These are phyloP conservation scores for Lachnellula subtilissima DNA, from an alignment of 2,329 filamentous ascomycete species.

Conservation along the genomic window DNA sequence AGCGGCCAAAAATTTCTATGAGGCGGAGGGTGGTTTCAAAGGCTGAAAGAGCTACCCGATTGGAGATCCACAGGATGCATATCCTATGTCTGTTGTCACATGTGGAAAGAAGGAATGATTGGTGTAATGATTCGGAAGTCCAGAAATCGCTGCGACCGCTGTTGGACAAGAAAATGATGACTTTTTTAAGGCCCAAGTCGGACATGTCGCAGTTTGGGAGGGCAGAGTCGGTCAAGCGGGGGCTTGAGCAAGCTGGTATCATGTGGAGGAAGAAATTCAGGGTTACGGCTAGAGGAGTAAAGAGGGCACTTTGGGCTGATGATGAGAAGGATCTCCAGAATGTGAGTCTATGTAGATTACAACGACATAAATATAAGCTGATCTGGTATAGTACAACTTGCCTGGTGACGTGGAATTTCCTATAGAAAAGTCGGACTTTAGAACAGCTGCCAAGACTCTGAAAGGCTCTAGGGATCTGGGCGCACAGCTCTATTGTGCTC, in stretches of 20 bases:
- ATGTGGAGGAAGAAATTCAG: slow-evolving; percentile 67
- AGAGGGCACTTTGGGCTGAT: slow-evolving; percentile 71
- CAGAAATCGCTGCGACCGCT: slow-evolving; percentile 63
- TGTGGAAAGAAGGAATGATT: slow-evolving; percentile 70
- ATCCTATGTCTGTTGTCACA: slow-evolving; percentile 78
- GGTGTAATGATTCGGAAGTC: slow-evolving; percentile 75
- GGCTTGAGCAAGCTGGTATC: slow-evolving; percentile 63
- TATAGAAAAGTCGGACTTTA: slow-evolving; percentile 68
- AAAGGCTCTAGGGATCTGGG: slow-evolving; percentile 85
- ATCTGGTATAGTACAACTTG: slow-evolving; percentile 19
- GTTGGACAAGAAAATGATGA: slow-evolving; percentile 59
- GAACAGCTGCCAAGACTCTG: slow-evolving; percentile 59
- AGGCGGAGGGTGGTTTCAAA: slow-evolving; percentile 47
- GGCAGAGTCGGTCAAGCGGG: slow-evolving; percentile 72
- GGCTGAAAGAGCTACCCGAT: slow-evolving; percentile 51
- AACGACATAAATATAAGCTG: background rate
- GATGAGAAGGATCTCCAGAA: slow-evolving; percentile 54
- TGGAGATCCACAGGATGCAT: slow-evolving; percentile 83
- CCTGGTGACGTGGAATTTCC: slow-evolving; percentile 52
- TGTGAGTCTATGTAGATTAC: slow-evolving; percentile 36
- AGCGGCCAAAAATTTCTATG: slow-evolving; percentile 9
- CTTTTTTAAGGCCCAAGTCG: slow-evolving; percentile 63
- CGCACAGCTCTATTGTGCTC: slow-evolving; percentile 82
- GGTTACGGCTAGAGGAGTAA: slow-evolving; percentile 66
- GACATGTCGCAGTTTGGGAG: slow-evolving; percentile 68